Base-by-base conservation (phyloP, 257 asterid species). In the Haberlea rhodopensis region DNA sequence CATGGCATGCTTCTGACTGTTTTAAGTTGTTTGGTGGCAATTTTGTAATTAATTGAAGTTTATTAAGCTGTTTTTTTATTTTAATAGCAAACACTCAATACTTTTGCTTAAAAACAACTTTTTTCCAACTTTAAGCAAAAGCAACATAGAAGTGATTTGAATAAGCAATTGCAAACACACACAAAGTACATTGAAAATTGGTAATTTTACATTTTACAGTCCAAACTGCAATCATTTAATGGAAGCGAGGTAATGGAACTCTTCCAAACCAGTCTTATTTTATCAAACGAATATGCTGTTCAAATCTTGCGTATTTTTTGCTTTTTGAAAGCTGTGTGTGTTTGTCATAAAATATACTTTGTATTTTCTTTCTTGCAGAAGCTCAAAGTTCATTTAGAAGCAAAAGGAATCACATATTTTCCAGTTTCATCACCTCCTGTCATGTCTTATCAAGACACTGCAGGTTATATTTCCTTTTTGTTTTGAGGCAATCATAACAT, bases 391-490 rank as follows among this genome's bases (percentile, higher is more conserved):
- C 90, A 84, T 60, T 65, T 92, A 84, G 86, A 74, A 67, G 82
- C 82, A 64, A 87, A 78, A 66, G 70, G 86, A 71, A 81, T 89
- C 71, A 75, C 18, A 31, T 85, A 67, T 68, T 51, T 76, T 62
- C 88, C 97, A 43, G 84, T 87, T 75, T 84, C 84, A 54, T 84
- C 97, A 21, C 96, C 91, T 55, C 91, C 98, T 67, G 88, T 74
- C 72, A 75, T 92, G 75, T 81, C 95, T 66, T 72, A 82, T 68
- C 73, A 52, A 63, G 79, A 82, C n/a, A 37, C 46, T 11, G 46
- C 46, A 37, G 46, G 46, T 37, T 37, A 37, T 37, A 9, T 11
- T 37, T 37, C 46, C 13, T 37, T 3, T 28, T 37, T n/a, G n/a
- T n/a, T 37, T 37, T 37, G 46, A 61, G 79, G 80, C 15, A 22